Base-by-base conservation (phyloP, 495 filamentous ascomycete species). In the Penicillium diatomitis region DNA sequence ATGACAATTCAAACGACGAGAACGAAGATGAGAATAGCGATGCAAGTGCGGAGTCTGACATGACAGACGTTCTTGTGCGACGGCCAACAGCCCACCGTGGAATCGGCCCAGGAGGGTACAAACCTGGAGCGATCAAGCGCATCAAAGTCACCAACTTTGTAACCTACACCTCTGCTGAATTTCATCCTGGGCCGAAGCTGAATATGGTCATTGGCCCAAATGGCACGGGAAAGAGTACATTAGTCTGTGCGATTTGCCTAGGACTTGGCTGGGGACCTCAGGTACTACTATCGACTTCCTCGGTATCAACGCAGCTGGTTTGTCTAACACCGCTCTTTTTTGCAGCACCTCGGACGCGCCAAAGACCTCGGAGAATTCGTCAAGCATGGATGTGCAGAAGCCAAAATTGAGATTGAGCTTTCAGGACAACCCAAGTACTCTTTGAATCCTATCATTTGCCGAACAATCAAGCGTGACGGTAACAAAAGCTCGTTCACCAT, bases 191-290 rank as follows among this genome's bases (percentile, higher is more conserved):
- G 0, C 90, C 94, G 8, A 92, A 86, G 56, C 63, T 99, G 57
- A 99, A 99, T 62, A 97, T 99, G 94, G 82, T 99, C 48, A 96
- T 99, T 56, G 92, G 92, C 0, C 92, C 92, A 6, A 99, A 99
- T 61, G 92, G 92, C 39, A 96, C 92, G 0, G 92, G 92, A 39
- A 99, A 99, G 64, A 96, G 90, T 72, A 95, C 94, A 0, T 78
- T 99, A 32, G 92, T 99, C 31, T 97, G 92, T 67, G 92, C 94
- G 30, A 95, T 99, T 52, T 97, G 94, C 67, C 67, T 99, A 8
- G 92, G 92, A 5, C 68, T 99, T 31, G 92, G 92, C 33, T 96
- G 82, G 76, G 75, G 79, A 3, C 82, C 92, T 31, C 75, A 70
- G 64, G 76, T 84, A 71, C 59, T 72, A 12, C 33, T 7, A 11